Evolutionary conservation across 371 early-diverging fungal species (phyloP).

Genomic region (Umbelopsis sp.): DNA sequence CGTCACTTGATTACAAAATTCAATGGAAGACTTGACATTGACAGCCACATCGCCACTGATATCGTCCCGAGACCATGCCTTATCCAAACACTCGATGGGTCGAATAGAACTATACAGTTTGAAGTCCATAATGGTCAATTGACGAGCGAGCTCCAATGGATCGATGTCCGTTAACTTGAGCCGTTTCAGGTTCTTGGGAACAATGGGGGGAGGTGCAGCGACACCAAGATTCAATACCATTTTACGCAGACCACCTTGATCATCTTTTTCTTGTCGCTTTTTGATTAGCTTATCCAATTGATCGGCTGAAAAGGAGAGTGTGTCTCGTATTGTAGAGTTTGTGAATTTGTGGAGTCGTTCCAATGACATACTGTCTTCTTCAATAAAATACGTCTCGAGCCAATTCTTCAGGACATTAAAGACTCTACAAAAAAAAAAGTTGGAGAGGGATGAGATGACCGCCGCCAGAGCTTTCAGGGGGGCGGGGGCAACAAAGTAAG

Average conservation of each 20-base stretch:
- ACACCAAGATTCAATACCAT: slow-evolving; percentile 64
- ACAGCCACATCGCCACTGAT: slow-evolving; percentile 42
- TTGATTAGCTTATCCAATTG: slow-evolving; percentile 75
- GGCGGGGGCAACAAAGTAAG: background rate
- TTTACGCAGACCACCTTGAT: slow-evolving; percentile 60
- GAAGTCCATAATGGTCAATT: slow-evolving; percentile 90
- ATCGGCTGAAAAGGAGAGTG: slow-evolving; percentile 73
- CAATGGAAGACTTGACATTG: slow-evolving; percentile 78
- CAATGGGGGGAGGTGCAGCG: slow-evolving; percentile 71
- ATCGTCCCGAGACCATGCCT: slow-evolving; percentile 82
- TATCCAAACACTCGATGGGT: slow-evolving; percentile 86
- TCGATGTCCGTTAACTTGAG: slow-evolving; percentile 84
- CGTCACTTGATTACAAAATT: slow-evolving; percentile 72
- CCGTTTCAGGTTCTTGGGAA: slow-evolving; percentile 69
- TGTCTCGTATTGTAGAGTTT: slow-evolving; percentile 69
- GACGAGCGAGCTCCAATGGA: slow-evolving; percentile 91
- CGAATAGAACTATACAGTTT: slow-evolving; percentile 78
- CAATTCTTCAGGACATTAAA: slow-evolving; percentile 90
- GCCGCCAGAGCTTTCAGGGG: background rate
- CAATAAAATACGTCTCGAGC: slow-evolving; percentile 85
- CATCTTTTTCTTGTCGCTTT: slow-evolving; percentile 61
- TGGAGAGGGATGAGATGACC: background rate
- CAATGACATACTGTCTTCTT: slow-evolving; percentile 63
- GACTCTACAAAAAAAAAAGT: slow-evolving; percentile 42
- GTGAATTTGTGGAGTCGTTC: slow-evolving; percentile 79